Evolutionary conservation across 2,329 filamentous ascomycete genomes (phyloP).

Genomic region (Neofusicoccum cordaticola): DNA sequence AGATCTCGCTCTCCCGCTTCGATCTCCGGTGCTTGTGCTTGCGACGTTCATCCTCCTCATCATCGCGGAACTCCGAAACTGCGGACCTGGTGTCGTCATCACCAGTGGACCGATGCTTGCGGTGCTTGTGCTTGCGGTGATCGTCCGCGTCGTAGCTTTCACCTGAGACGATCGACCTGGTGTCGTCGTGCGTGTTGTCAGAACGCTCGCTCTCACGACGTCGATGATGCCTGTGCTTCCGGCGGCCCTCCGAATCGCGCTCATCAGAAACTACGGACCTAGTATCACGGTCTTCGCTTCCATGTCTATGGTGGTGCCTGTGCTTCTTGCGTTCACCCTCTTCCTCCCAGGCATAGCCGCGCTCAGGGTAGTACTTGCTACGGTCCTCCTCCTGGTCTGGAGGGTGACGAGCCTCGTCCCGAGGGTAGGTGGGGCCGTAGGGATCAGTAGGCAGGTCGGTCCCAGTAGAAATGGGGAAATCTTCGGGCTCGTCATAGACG

Average conservation of each 20-base stretch:
- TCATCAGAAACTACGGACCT: conserved; percentile 20
- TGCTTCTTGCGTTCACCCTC: conserved; percentile 14
- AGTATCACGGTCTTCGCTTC: conserved; percentile 20
- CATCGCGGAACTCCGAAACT: conserved; percentile 16
- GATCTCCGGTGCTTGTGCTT: conserved; percentile 15
- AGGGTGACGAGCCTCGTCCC: not conserved
- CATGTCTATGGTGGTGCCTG: not conserved
- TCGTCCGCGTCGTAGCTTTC: conserved; percentile 35
- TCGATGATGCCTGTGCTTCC: conserved; percentile 32
- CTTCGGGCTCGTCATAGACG: conserved; percentile 15
- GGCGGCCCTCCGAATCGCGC: conserved; percentile 15
- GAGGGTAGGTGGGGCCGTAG: not conserved
- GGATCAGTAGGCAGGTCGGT: not conserved
- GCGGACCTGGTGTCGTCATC: conserved; percentile 13
- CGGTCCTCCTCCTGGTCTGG: not conserved
- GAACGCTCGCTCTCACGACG: conserved; percentile 34
- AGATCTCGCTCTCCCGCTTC: conserved; percentile 29
- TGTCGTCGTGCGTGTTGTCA: conserved; percentile 34
- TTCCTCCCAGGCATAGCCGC: conserved; percentile 3
- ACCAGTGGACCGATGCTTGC: conserved; percentile 19
- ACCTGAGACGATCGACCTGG: conserved; percentile 39
- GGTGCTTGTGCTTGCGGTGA: conserved; percentile 35
- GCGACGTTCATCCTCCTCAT: conserved; percentile 15
- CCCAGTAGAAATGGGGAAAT: not conserved
- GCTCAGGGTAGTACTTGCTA: not conserved